These are phyloP conservation scores for Kalanchoe fedtschenkoi DNA, from an alignment of 164 flowering plant species.

Conservation along the genomic window DNA sequence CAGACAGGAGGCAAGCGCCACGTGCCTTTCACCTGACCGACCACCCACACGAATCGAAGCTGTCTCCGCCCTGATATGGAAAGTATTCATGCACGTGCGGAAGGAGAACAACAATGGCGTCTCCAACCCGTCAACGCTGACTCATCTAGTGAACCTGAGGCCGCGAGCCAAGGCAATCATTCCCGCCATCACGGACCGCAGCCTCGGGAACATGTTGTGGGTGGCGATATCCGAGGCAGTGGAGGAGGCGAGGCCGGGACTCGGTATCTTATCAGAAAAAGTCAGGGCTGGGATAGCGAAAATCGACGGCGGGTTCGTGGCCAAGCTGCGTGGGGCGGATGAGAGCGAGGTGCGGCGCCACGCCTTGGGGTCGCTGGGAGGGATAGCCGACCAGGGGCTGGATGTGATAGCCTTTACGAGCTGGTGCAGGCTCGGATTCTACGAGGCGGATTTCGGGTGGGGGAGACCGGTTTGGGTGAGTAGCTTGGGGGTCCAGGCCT, in stretches of 20 bases:
- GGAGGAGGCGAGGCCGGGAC: background rate
- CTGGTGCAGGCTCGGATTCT: conserved; percentile 8
- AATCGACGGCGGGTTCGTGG: background rate
- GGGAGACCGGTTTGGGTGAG: conserved; percentile 12
- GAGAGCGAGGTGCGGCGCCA: background rate
- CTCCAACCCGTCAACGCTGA: background rate
- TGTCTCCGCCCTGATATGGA: conserved; percentile 9
- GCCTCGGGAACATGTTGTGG: background rate
- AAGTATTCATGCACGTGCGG: background rate
- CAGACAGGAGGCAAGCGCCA: background rate
- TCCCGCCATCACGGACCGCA: background rate
- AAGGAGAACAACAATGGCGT: background rate
- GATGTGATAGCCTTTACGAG: conserved; percentile 2
- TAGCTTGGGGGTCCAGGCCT: background rate
- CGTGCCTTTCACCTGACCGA: background rate
- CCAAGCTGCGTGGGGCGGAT: background rate
- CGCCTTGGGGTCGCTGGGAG: background rate
- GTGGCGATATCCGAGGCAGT: background rate
- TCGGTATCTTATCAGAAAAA: background rate
- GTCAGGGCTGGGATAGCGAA: background rate
- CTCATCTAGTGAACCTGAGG: conserved; percentile 6
- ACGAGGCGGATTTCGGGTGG: conserved; percentile 11
- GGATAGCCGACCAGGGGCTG: background rate
- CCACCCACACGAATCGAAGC: conserved; percentile 16
- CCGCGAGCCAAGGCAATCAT: background rate